Conservation (phyloP, 2,329 filamentous ascomycete genomes). For the Talaromyces albobiverticillius region DNA sequence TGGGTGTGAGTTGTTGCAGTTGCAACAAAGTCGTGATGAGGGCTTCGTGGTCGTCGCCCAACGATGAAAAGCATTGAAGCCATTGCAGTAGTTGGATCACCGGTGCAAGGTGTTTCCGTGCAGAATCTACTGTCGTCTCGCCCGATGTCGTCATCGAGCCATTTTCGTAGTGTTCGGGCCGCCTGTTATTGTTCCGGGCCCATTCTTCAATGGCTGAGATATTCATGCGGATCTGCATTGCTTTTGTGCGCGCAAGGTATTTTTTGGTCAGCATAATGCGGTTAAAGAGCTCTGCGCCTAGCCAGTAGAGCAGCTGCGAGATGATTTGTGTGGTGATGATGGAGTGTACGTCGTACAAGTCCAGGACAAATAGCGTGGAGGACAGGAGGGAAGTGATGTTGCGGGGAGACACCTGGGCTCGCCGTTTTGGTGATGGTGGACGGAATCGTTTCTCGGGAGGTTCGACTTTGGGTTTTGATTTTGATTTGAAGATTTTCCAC, state of each 20-base stretch:
- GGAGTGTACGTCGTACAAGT: conserved; percentile 98
- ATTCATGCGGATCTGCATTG: conserved; percentile 99
- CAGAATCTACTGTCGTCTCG: conserved; percentile 81
- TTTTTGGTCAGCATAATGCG: conserved; percentile 94
- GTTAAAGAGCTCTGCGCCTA: conserved; percentile 95
- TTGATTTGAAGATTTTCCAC: conserved; percentile 95
- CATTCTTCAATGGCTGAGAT: conserved; percentile 93
- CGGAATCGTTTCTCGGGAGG: conserved; percentile 86
- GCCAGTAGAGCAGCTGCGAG: conserved; percentile 92
- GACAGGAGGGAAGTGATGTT: conserved; percentile 95
- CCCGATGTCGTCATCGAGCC: conserved; percentile 82
- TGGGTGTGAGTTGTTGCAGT: conserved; percentile 76
- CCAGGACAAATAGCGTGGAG: conserved; percentile 92
- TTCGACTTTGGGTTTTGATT: conserved; percentile 82
- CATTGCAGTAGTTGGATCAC: conserved; percentile 93
- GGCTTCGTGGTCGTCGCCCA: conserved; percentile 85
- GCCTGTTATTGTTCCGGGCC: conserved; percentile 87
- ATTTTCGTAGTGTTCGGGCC: conserved; percentile 92
- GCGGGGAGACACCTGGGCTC: conserved; percentile 86
- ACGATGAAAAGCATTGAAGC: conserved; percentile 95
- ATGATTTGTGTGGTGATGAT: conserved; percentile 91
- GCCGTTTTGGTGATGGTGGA: conserved; percentile 87
- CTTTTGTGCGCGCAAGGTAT: conserved; percentile 92
- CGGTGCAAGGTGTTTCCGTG: conserved; percentile 79
- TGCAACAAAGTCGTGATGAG: conserved; percentile 87